Evolutionary conservation across 1,139 yeast genomes (phyloP).

Genomic region (Pichia sp.): DNA sequence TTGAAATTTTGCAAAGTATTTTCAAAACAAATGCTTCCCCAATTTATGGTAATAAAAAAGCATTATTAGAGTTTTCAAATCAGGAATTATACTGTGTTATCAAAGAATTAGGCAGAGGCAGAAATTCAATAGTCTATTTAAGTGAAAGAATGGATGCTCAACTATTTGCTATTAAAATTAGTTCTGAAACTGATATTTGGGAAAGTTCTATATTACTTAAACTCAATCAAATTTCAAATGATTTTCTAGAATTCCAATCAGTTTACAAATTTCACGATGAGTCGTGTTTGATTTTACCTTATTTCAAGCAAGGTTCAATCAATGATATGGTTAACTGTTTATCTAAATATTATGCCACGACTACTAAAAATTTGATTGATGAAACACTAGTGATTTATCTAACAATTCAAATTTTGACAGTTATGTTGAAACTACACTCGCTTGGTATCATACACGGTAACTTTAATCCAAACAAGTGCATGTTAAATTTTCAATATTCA

Average conservation of each 20-base stretch:
- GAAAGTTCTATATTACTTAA: slow-evolving; percentile 69
- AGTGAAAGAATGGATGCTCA: slow-evolving; percentile 60
- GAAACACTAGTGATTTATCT: slow-evolving; percentile 62
- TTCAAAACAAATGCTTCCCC: slow-evolving; percentile 40
- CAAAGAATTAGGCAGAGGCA: slow-evolving; percentile 69
- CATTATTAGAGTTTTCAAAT: slow-evolving; percentile 38
- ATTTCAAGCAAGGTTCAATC: slow-evolving; percentile 66
- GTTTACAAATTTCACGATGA: slow-evolving; percentile 62
- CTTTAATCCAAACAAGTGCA: slow-evolving; percentile 79
- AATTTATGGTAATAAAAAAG: slow-evolving; percentile 35
- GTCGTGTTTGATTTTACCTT: slow-evolving; percentile 65
- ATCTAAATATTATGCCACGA: slow-evolving; percentile 30
- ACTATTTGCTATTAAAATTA: slow-evolving; percentile 65
- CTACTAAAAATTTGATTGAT: slow-evolving; percentile 34
- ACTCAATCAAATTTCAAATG: slow-evolving; percentile 35
- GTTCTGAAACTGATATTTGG: slow-evolving; percentile 69
- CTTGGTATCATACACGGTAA: slow-evolving; percentile 78
- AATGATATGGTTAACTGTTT: slow-evolving; percentile 58
- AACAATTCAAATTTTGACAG: slow-evolving; percentile 42
- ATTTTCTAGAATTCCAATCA: slow-evolving; percentile 45
- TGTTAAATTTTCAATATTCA: slow-evolving; percentile 48
- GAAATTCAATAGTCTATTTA: slow-evolving; percentile 70
- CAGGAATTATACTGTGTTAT: slow-evolving; percentile 51
- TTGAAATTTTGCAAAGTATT: slow-evolving; percentile 40
- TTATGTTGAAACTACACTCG: slow-evolving; percentile 42